phyloP scores from a whole-genome alignment of 176 grass and related monocot genomes.

The Carex myosuroides region DNA sequence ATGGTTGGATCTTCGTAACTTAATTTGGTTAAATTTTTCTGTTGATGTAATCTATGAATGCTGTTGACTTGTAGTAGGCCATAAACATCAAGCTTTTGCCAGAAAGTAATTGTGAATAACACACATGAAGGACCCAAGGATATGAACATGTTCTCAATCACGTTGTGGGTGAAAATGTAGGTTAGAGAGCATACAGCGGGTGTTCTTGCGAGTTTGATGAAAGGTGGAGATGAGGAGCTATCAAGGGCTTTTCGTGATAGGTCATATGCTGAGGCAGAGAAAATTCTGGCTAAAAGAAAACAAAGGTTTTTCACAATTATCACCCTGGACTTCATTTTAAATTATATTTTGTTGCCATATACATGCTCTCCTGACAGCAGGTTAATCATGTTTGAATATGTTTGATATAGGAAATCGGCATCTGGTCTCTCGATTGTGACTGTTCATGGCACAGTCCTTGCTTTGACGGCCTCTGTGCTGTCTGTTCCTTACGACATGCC shows the following conservation, averaged over 20 bases:
- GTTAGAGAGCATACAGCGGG: slow-evolving; percentile 92
- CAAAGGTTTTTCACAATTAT: slow-evolving; percentile 29
- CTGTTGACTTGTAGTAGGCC: background rate
- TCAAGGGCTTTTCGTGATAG: slow-evolving; percentile 66
- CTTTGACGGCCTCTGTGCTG: slow-evolving; percentile 83
- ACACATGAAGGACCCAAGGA: background rate
- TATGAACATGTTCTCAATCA: background rate
- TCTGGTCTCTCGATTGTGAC: slow-evolving; percentile 50
- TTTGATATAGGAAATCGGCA: slow-evolving; percentile 40
- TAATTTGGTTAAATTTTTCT: background rate
- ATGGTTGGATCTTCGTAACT: background rate
- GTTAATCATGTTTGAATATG: background rate
- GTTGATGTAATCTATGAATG: background rate
- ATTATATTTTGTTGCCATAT: background rate
- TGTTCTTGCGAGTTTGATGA: slow-evolving; percentile 95
- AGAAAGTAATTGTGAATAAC: background rate
- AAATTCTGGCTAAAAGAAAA: slow-evolving; percentile 43
- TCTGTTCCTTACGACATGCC: slow-evolving; percentile 98
- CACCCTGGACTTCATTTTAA: background rate
- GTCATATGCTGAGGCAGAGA: slow-evolving; percentile 64
- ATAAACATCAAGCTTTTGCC: background rate
- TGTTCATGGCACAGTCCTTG: slow-evolving; percentile 79
- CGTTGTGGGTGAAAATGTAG: slow-evolving; percentile 27
- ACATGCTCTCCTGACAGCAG: background rate
- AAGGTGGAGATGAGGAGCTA: slow-evolving; percentile 66